Evolutionary conservation across 1,284 basidiomycete species (phyloP), one percentile per base, ranked within the genome.

Genomic region (Irpex lacteus): DNA sequence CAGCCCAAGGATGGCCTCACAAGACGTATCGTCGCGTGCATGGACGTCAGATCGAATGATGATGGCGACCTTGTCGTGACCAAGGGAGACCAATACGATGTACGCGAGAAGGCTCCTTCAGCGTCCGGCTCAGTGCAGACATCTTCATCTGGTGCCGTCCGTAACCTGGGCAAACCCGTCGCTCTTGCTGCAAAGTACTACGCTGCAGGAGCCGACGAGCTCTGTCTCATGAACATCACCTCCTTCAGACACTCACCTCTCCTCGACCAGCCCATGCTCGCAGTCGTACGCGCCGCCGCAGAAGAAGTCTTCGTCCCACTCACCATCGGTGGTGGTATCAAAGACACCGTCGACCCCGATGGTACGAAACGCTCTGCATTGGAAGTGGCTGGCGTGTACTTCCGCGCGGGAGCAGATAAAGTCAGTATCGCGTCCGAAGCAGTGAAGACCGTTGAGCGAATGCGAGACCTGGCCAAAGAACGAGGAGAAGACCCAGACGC

Each of bases 51-150:
- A 53, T 88, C 95, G 47, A 99, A 99, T 79, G 98, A 99, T 75
- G 78, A 90, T 37, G 98, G 98, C 55, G 98, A 99, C 76, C 88
- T 99, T 60, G 96, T 99, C 63, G 98, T 99, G 1, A 99, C 98
- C 59, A 99, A 99, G 80, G 98, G 98, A 62, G 98, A 99, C 77
- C 96, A 98, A 74, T 99, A 99, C 80, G 95, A 98, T 73, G 97
- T 98, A 13, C 92, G 97, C 63, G 97, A 98, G 76, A 94, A 91
- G 73, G 73, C 77, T 9, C 70, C 71, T 15, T 11, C 40, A 15
- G 15, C 40, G 8, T 15, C 40, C 72, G 70, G 74, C 44, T 73
- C 79, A 59, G 47, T 70, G 4, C 67, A 68, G 37, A 64, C 72
- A 3, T 76, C 77, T 37, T 78, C 83, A 1, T 87, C 86, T 8